Base-by-base conservation (phyloP, 352 stramenopile genomes). In the Pseudoperonospora humuli region DNA sequence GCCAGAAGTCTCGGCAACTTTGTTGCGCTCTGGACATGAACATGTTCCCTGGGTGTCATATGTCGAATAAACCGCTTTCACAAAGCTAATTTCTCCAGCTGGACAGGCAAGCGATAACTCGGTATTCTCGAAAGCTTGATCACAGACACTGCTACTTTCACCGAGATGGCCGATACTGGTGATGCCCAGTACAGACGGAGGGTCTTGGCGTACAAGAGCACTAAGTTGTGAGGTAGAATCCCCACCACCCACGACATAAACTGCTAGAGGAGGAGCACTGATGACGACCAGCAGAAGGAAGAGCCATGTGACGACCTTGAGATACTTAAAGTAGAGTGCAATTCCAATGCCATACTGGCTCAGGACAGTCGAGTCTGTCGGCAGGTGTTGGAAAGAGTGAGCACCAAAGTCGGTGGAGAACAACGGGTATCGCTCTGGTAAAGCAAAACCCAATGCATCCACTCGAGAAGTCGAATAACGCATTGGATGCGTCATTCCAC, bases 311-410 rank as follows among this genome's bases (percentile, higher is more conserved):
- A 92, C 82, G 45, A 84, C 79, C 46, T 92, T 92, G 52, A 92
- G 70, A 69, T 84, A 92, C 50, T 86, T 86, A 65, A 92, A 92
- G 58, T 89, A 89, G 23, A 89, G 67, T 5, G 66, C 75, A 43
- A 88, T 80, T 39, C 73, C 77, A 11, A 92, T 50, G 15, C 75
- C 70, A 57, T 88, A 86, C 33, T 81, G 79, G 34, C 78, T 88
- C 39, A 89, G 52, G 10, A 89, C 76, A 45, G 65, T 45, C 37
- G 80, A 88, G 54, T 88, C 76, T 17, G 76, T 87, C 0, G 79
- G 76, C 19, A 86, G 45, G 2, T 70, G 60, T 28, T 89, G 76
- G 42, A 92, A 92, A 11, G 70, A 63, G 40, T 89, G 80, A 5
- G 70, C 80, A n/a, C 75, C 76, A 58, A 92, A 88, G 54, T 89